phyloP scores from a whole-genome alignment of 805 yeast genomes.

The Zygoascus biomembranicola region DNA sequence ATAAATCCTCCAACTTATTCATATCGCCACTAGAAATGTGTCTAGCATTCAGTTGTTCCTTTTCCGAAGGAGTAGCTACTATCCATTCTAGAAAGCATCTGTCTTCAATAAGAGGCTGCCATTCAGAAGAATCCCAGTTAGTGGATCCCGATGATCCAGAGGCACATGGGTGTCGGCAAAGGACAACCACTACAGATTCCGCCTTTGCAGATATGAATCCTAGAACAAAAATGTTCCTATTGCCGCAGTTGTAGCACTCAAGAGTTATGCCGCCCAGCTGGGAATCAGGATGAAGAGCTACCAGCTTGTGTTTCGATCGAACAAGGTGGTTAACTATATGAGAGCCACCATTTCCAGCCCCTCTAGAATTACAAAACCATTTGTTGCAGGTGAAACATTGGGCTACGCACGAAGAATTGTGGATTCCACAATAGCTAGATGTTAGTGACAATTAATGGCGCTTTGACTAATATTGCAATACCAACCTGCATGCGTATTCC shows the following conservation, averaged over 20 bases:
- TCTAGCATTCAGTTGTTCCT: constrained; percentile 47
- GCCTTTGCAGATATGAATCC: constrained; percentile 85
- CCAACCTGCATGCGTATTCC: constrained; percentile 39
- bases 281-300: constrained; percentile 68
- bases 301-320: constrained; percentile 64
- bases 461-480: not conserved
- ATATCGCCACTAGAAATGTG: constrained; percentile 58
- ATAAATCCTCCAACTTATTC: constrained; percentile 63
- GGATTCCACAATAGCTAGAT: constrained; percentile 61
- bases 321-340: constrained; percentile 85
- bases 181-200: constrained; percentile 75
- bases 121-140: constrained; percentile 80
- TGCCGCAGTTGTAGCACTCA: constrained; percentile 89
- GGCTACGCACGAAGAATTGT: constrained; percentile 54
- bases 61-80: constrained; percentile 58
- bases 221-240: constrained; percentile 64
- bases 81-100: constrained; percentile 72
- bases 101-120: constrained; percentile 82
- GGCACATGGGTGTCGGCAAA: constrained; percentile 80
- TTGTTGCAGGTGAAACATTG: constrained; percentile 68
- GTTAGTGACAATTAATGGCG: not conserved
- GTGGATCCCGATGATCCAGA: constrained; percentile 46
- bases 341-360: constrained; percentile 56
- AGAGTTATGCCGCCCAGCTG: constrained; percentile 79
- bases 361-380: constrained; percentile 85